phyloP scores from a whole-genome alignment of 2,329 filamentous ascomycete genomes.

The Pleomassaria siparia region DNA sequence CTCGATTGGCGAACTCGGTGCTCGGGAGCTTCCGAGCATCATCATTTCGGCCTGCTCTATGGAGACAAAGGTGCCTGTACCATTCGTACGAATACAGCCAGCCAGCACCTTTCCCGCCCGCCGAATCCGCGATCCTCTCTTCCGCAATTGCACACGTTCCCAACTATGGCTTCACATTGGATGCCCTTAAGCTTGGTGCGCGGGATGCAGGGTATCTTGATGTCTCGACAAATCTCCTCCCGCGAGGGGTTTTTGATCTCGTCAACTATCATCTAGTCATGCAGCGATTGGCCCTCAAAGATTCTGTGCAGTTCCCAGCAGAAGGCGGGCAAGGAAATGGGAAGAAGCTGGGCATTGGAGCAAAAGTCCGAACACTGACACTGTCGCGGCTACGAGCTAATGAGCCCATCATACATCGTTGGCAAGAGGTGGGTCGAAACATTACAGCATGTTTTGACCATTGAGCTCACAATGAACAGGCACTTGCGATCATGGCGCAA shows the following conservation, averaged over 20 bases:
- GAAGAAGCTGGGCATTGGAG: slow-evolving; percentile 53
- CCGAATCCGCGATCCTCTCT: slow-evolving; percentile 76
- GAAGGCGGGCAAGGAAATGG: slow-evolving; percentile 25
- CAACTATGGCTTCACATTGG: slow-evolving; percentile 75
- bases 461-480: slow-evolving; percentile 52
- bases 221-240: slow-evolving; percentile 80
- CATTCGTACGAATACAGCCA: slow-evolving; percentile 41
- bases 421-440: slow-evolving; percentile 73
- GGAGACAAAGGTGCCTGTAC: slow-evolving; percentile 23
- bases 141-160: slow-evolving; percentile 81
- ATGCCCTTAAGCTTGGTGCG: slow-evolving; percentile 74
- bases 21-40: slow-evolving; percentile 27
- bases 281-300: slow-evolving; percentile 62
- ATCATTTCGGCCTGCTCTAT: slow-evolving; percentile 17
- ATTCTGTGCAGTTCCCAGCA: slow-evolving; percentile 48
- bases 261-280: slow-evolving; percentile 75
- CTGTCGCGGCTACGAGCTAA: slow-evolving; percentile 80
- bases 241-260: slow-evolving; percentile 77
- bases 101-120: slow-evolving; percentile 64
- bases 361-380: slow-evolving; percentile 69
- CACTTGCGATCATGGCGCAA: slow-evolving; percentile 86
- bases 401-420: slow-evolving; percentile 68
- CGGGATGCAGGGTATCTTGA: slow-evolving; percentile 84
- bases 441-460: slow-evolving; percentile 1
- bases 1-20: slow-evolving; percentile 25